Conservation (phyloP, 768 basidiomycete genomes). For the Leucogyrophana mollusca region DNA sequence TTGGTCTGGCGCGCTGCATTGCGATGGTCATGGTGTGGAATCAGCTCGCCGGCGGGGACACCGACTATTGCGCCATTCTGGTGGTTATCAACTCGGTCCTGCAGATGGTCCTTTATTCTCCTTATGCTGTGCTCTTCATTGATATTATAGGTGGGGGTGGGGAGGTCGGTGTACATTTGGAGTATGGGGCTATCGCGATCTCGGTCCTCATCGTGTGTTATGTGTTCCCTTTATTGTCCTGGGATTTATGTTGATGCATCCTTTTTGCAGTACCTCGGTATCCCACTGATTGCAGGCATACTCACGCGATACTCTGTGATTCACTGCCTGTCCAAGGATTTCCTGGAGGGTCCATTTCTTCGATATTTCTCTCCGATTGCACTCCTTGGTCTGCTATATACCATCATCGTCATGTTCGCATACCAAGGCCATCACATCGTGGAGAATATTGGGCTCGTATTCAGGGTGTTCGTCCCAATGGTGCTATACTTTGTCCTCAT, state of each 20-base stretch:
- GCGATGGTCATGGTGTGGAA: slow-evolving; percentile 87
- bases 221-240: neutral
- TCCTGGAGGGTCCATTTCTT: slow-evolving; percentile 61
- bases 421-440: slow-evolving; percentile 70
- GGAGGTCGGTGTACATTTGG: slow-evolving; percentile 40
- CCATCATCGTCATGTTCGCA: slow-evolving; percentile 74
- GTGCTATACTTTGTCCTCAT: slow-evolving; percentile 77
- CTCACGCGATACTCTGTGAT: slow-evolving; percentile 63
- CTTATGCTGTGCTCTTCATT: slow-evolving; percentile 71
- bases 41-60: slow-evolving; percentile 65
- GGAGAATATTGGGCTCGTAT: slow-evolving; percentile 71
- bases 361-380: slow-evolving; percentile 67
- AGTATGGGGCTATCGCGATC: slow-evolving; percentile 59
- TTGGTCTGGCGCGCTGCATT: slow-evolving; percentile 45
- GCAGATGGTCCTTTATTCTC: slow-evolving; percentile 71
- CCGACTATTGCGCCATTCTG: slow-evolving; percentile 73
- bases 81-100: slow-evolving; percentile 79
- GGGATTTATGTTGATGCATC: slow-evolving; percentile 1
- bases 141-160: slow-evolving; percentile 57
- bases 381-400: slow-evolving; percentile 77
- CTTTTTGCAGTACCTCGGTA: slow-evolving; percentile 68
- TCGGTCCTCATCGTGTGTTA: slow-evolving; percentile 68
- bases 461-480: slow-evolving; percentile 80
- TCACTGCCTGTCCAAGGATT: slow-evolving; percentile 39
- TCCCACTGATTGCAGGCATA: slow-evolving; percentile 71